These are phyloP conservation scores for Cutaneotrichosporon dermatis DNA, from an alignment of 1,284 basidiomycete species.

Conservation along the genomic window DNA sequence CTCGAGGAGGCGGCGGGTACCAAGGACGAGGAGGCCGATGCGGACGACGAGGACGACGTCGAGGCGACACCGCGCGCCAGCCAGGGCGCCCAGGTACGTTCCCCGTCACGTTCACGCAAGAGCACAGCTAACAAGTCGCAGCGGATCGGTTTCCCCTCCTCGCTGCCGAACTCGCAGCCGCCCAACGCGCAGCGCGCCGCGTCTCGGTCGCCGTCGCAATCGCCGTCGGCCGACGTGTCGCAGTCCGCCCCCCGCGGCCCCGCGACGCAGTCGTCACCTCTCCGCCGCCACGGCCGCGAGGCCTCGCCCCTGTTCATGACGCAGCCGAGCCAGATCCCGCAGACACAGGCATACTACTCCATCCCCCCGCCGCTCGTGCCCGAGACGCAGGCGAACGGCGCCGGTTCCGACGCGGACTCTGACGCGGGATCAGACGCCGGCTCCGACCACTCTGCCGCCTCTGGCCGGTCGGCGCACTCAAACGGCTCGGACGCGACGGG, in stretches of 20 bases:
- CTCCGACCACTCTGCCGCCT: not conserved
- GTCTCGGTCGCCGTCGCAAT: not conserved
- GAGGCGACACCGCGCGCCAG: no score
- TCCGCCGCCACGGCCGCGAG: not conserved
- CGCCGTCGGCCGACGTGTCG: not conserved
- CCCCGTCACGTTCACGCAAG: no score
- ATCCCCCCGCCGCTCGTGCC: slow-evolving; percentile 21
- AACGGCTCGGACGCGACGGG: not conserved
- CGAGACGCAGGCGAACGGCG: slow-evolving; percentile 16
- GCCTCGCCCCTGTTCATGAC: slow-evolving; percentile 29
- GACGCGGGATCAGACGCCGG: not conserved
- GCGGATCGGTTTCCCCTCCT: no score
- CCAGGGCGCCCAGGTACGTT: no score
- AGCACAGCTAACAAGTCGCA: no score
- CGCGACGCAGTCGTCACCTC: slow-evolving; percentile 19
- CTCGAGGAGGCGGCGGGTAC: slow-evolving; percentile 1
- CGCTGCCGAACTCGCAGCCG: not conserved
- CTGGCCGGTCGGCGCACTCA: no score
- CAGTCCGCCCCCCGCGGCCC: not conserved
- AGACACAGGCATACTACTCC: slow-evolving; percentile 28
- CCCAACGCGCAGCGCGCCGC: not conserved
- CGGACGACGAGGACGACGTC: not conserved
- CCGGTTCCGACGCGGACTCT: not conserved
- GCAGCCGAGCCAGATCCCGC: slow-evolving; percentile 24
- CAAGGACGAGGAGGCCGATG: slow-evolving; percentile 2